Evolutionary conservation across 208 protist genomes (phyloP).

Genomic region (Vickermania spadyakhi): DNA sequence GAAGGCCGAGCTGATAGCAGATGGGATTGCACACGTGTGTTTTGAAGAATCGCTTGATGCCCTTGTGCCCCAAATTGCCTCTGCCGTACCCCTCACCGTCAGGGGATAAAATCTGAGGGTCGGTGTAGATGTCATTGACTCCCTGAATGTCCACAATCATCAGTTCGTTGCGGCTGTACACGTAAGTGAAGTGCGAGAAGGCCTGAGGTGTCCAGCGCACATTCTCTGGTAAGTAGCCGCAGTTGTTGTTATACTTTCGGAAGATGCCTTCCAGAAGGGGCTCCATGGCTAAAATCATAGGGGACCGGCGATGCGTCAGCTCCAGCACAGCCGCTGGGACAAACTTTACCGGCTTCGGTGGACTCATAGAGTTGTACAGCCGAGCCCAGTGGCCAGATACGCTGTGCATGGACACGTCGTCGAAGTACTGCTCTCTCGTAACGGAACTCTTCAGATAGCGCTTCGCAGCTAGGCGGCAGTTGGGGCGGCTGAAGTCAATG

Average conservation of each 20-base stretch:
- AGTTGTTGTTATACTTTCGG: constrained; percentile 91
- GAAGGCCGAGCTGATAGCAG: constrained; percentile 51
- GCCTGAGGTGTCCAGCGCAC: constrained; percentile 80
- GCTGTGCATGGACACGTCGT: constrained; percentile 80
- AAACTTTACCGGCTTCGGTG: constrained; percentile 66
- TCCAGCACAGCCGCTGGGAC: constrained; percentile 66
- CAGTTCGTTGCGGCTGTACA: constrained; percentile 43
- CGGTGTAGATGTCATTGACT: constrained; percentile 84
- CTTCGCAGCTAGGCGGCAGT: constrained; percentile 64
- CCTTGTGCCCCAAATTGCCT: constrained; percentile 71
- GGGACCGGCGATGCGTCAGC: constrained; percentile 34
- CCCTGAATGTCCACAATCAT: constrained; percentile 88
- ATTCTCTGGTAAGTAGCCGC: constrained; percentile 60
- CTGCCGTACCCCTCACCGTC: constrained; percentile 70
- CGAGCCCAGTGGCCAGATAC: constrained; percentile 69
- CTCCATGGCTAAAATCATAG: constrained; percentile 73
- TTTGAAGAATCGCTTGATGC: constrained; percentile 60
- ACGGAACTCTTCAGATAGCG: constrained; percentile 56
- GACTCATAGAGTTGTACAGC: constrained; percentile 44
- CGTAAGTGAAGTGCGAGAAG: constrained; percentile 89
- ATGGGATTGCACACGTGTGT: constrained; percentile 82
- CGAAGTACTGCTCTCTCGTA: constrained; percentile 63
- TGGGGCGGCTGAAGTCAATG: constrained; percentile 59
- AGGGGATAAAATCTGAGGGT: constrained; percentile 83
- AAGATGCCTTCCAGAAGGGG: constrained; percentile 65